Conservation (phyloP, 2,329 filamentous ascomycete genomes). For the Beauveria rudraprayagi region DNA sequence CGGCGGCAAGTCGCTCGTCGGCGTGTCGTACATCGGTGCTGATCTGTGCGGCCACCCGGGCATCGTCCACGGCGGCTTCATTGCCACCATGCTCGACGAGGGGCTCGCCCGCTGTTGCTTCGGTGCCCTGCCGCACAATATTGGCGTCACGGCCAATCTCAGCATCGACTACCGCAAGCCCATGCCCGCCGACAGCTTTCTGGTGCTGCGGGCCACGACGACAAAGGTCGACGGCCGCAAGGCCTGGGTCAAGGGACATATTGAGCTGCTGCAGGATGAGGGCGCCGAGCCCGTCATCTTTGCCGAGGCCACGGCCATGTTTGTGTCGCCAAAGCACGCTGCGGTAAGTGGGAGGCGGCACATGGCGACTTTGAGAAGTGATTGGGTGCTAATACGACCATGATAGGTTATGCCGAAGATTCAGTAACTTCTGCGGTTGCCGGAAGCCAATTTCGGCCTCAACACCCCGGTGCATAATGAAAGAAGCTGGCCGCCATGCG, state of each 20-base stretch:
- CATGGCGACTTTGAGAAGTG: background rate
- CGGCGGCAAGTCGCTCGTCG: constrained; percentile 59
- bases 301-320: constrained; percentile 77
- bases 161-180: constrained; percentile 78
- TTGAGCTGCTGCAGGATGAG: constrained; percentile 64
- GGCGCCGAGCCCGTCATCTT: constrained; percentile 58
- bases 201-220: constrained; percentile 73
- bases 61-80: constrained; percentile 80
- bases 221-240: constrained; percentile 85
- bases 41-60: constrained; percentile 84
- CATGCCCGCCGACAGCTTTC: constrained; percentile 63
- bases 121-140: constrained; percentile 74
- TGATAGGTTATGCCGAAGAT: constrained; percentile 3
- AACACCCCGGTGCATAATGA: background rate
- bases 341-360: constrained; percentile 45
- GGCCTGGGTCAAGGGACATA: constrained; percentile 82
- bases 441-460: background rate
- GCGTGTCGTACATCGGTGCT: constrained; percentile 67
- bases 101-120: constrained; percentile 84
- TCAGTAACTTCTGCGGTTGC: background rate
- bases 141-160: constrained; percentile 79
- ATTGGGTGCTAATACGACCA: background rate
- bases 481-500: background rate
- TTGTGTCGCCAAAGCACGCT: constrained; percentile 80
- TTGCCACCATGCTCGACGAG: constrained; percentile 91